Percentiles rank a stretch among this genome's conserved stretches.
Evolutionary conservation across 805 yeast species (phyloP).

Genomic region (Lipomyces yamadae): DNA sequence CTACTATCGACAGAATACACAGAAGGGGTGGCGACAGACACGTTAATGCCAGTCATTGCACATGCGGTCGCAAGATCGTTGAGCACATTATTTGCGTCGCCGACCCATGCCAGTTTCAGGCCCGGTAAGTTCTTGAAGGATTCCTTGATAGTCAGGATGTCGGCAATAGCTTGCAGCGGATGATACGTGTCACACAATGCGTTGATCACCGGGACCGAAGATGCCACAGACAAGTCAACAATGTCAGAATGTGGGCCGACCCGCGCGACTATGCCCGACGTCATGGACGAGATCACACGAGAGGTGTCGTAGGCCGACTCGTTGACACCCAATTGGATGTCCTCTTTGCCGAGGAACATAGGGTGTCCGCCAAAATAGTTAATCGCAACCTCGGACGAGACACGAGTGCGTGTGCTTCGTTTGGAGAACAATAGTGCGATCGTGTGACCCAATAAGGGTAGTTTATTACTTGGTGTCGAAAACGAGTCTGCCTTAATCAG

Average conservation of each 20-base stretch:
- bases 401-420: constrained; percentile 93
- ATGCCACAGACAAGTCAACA: constrained; percentile 72
- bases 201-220: constrained; percentile 89
- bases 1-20: constrained; percentile 65
- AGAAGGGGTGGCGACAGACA: constrained; percentile 82
- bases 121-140: constrained; percentile 54
- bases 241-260: constrained; percentile 86
- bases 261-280: constrained; percentile 96
- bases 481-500: constrained; percentile 57
- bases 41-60: constrained; percentile 79
- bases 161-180: constrained; percentile 95
- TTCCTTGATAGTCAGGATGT: constrained; percentile 83
- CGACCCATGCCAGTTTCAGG: constrained; percentile 90
- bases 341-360: constrained; percentile 94
- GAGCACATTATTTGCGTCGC: constrained; percentile 94
- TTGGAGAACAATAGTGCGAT: constrained; percentile 85
- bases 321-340: constrained; percentile 92
- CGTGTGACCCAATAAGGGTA: constrained; percentile 68
- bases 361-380: constrained; percentile 93
- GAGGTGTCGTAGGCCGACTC: constrained; percentile 90
- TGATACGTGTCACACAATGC: constrained; percentile 92
- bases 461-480: constrained; percentile 53
- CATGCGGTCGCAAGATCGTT: constrained; percentile 92
- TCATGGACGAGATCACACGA: constrained; percentile 90
- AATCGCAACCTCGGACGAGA: constrained; percentile 93